phyloP scores from a whole-genome alignment of 2,329 filamentous ascomycete genomes.

The Macroventuria anomochaeta region DNA sequence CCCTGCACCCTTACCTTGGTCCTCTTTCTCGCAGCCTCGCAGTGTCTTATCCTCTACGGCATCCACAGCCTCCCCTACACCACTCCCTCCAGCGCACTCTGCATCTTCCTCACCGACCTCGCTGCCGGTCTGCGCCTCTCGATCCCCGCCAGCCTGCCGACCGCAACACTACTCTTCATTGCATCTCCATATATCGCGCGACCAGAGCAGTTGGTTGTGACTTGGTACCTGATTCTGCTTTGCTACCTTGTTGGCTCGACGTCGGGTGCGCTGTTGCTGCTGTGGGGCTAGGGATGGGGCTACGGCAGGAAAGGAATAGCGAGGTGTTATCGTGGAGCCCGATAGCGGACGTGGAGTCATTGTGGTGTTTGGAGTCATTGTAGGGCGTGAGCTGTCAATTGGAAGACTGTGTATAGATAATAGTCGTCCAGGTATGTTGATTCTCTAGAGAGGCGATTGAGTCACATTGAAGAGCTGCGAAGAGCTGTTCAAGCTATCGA shows the following conservation, averaged over 20 bases:
- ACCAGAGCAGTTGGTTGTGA: constrained; percentile 22
- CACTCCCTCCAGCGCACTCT: constrained; percentile 1
- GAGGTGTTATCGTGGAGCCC: constrained; percentile 10
- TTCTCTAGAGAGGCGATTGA: background rate
- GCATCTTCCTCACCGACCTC: constrained; percentile 20
- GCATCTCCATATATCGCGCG: constrained; percentile 27
- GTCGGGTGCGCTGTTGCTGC: constrained; percentile 27
- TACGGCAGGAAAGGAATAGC: constrained; percentile 18
- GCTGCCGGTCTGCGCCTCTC: constrained; percentile 27
- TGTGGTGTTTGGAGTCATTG: constrained; percentile 6
- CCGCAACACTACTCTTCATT: constrained; percentile 28
- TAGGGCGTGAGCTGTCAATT: constrained; percentile 30
- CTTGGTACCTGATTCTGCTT: constrained; percentile 30
- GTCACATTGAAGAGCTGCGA: no score
- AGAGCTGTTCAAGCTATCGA: constrained; percentile 5
- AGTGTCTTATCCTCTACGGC: constrained; percentile 28
- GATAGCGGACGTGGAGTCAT: constrained; percentile 28
- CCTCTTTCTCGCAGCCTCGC: constrained; percentile 19
- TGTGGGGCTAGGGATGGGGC: constrained; percentile 2
- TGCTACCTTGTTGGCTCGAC: constrained; percentile 33
- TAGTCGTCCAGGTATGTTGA: constrained; percentile 5
- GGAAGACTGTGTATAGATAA: background rate
- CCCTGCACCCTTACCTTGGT: constrained; percentile 9
- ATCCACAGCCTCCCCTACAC: constrained; percentile 8
- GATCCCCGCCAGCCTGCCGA: constrained; percentile 30